These are phyloP conservation scores for Paramecium sexaurelia DNA, from an alignment of 73 alveolate genomes.

Conservation along the genomic window DNA sequence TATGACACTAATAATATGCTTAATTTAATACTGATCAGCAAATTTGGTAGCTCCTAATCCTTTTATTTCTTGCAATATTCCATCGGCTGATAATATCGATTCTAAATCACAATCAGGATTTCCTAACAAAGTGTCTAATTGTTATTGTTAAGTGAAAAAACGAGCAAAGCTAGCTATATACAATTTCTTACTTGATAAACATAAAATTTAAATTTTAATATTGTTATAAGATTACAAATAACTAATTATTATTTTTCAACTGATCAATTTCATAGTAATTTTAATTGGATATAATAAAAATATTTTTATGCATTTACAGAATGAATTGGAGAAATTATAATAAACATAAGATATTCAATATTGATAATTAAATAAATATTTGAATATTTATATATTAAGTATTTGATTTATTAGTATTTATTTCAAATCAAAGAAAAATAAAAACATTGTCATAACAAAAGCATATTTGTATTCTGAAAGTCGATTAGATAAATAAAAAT, in stretches of 20 bases:
- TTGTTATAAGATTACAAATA: background rate
- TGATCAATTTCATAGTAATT: too few relatives aligned
- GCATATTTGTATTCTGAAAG: too few relatives aligned
- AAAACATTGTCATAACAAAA: too few relatives aligned
- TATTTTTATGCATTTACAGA: too few relatives aligned
- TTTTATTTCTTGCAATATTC: conserved; percentile 33
- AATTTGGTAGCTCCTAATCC: conserved; percentile 37
- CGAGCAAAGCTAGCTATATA: conserved; percentile 6
- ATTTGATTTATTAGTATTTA: background rate
- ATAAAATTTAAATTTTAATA: background rate
- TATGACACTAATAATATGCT: background rate
- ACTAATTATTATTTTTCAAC: background rate
- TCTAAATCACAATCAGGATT: conserved; percentile 32
- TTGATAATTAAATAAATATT: background rate
- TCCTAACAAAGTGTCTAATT: background rate
- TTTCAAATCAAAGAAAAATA: too few relatives aligned
- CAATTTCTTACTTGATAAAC: conserved; percentile 44
- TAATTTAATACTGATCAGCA: conserved; percentile 27
- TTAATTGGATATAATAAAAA: too few relatives aligned
- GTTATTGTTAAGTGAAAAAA: background rate
- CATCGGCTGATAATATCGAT: background rate
- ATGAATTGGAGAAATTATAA: background rate
- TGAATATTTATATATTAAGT: background rate
- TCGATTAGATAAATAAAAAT: too few relatives aligned
- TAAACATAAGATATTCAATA: background rate